Base-by-base conservation (phyloP, 192 early-diverging fungal species). In the Umbelopsis isabellina region DNA sequence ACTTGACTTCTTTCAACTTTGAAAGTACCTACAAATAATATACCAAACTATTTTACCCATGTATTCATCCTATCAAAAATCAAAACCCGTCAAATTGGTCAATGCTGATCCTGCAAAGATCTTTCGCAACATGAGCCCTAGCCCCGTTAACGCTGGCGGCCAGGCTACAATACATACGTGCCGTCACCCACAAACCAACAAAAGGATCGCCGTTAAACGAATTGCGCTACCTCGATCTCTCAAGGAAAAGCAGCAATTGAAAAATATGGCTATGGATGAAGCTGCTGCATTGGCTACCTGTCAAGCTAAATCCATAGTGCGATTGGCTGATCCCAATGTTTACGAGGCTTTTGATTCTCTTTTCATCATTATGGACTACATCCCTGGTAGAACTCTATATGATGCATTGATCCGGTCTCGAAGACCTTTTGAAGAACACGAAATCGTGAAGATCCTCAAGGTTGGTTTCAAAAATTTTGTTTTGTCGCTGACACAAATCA, bases 61-160 rank as follows among this genome's bases (percentile, higher is more conserved):
- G 55, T 61, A 61, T 33, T 18, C 27, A 61, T 61, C 55, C 5
- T 35, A 35, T 18, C 21, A 61, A 12, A 30, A 25, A 61, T 30
- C 27, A 61, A 3, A 2, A 4, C 11, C 12, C 5, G 55, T 61
- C 27, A 61, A 61, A 16, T 30, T 61, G 30, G 27, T 61, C 30
- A 61, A 35, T 35, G 55, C 55, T 61, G 55, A 61, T 35, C 55
- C 55, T 35, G 55, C 55, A 35, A 25, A 61, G 30, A 61, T 61
- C 11, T 61, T 35, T 12, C 21, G 55, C 55, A 61, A 61, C 18
- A 61, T 61, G 55, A 61, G 55, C 27, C 55, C 55, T 0, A 35
- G 33, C 1, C 55, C 55, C 8, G 25, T 61, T 4, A 35, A 30
- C 30, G 13, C 25, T 15, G 55, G 55, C 12, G 55, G 55, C 25